A percentile compares a stretch with the other conserved stretches of the same genome.
Conservation (phyloP, 2,329 filamentous ascomycete species). For the Aspergillus proliferans region DNA sequence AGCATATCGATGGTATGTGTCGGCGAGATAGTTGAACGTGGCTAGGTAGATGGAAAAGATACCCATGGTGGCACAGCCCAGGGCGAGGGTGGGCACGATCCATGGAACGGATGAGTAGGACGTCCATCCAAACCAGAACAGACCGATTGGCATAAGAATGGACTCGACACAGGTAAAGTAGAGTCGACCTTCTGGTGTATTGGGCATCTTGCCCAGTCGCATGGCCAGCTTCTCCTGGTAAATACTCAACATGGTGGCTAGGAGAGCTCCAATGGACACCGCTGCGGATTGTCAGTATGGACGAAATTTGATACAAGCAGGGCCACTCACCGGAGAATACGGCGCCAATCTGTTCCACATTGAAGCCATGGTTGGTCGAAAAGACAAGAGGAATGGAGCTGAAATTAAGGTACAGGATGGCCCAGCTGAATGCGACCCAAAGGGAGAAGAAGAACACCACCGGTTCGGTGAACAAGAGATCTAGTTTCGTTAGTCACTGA, state of each 20-base stretch:
- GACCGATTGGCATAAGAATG: slow-evolving; percentile 64
- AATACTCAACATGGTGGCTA: slow-evolving; percentile 62
- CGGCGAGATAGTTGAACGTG: slow-evolving; percentile 84
- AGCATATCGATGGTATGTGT: slow-evolving; percentile 76
- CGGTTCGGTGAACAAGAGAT: slow-evolving; percentile 52
- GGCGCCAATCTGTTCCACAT: slow-evolving; percentile 57
- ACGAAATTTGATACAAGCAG: background rate
- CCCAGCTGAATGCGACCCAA: slow-evolving; percentile 83
- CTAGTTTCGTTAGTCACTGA: slow-evolving; percentile 11
- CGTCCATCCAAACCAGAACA: slow-evolving; percentile 72
- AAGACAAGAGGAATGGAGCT: slow-evolving; percentile 72
- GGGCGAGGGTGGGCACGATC: slow-evolving; percentile 62
- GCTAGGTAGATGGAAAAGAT: slow-evolving; percentile 80
- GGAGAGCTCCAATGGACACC: slow-evolving; percentile 57
- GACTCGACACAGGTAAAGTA: slow-evolving; percentile 74
- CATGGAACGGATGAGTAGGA: slow-evolving; percentile 56
- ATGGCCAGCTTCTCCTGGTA: slow-evolving; percentile 61
- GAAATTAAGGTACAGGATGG: slow-evolving; percentile 74
- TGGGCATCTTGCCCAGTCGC: slow-evolving; percentile 39
- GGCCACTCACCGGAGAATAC: slow-evolving; percentile 51
- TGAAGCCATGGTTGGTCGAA: slow-evolving; percentile 59
- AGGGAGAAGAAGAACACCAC: slow-evolving; percentile 66
- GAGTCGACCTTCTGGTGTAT: slow-evolving; percentile 64
- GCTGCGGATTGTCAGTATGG: slow-evolving; percentile 29
- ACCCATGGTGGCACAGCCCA: slow-evolving; percentile 69